Percentiles rank a stretch among this genome's conserved stretches.
Evolutionary conservation across 352 stramenopile genomes (phyloP).

Genomic region (Phytophthora aleatoria): DNA sequence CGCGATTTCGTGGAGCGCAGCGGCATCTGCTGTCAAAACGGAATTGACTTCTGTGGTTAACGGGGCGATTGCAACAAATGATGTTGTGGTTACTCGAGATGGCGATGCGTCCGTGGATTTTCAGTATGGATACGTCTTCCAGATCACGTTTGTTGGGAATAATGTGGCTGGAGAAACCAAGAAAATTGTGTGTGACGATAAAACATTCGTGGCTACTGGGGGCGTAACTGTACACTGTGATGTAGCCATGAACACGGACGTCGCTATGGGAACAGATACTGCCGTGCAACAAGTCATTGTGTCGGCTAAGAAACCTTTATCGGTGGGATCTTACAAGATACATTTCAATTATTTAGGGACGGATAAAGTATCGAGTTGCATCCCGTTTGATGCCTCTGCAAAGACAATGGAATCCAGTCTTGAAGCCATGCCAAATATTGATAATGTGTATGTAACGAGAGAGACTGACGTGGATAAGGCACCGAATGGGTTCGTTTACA

Average conservation of each 20-base stretch:
- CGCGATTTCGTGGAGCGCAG: constrained; percentile 52
- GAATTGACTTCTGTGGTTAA: constrained; percentile 37
- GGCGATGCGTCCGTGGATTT: constrained; percentile 62
- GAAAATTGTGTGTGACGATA: constrained; percentile 27
- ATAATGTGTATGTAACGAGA: constrained; percentile 71
- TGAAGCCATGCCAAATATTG: constrained; percentile 66
- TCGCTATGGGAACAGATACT: constrained; percentile 67
- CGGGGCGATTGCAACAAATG: constrained; percentile 36
- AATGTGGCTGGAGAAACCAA: constrained; percentile 66
- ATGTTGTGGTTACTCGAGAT: constrained; percentile 79
- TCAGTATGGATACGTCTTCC: constrained; percentile 70
- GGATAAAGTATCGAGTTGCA: constrained; percentile 46
- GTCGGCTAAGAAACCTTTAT: constrained; percentile 49
- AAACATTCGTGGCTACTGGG: constrained; percentile 47
- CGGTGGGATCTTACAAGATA: constrained; percentile 62
- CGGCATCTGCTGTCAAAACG: constrained; percentile 35
- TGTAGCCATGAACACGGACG: constrained; percentile 74
- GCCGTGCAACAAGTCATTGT: constrained; percentile 73
- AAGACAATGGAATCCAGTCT: constrained; percentile 59
- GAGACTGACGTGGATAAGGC: constrained; percentile 34
- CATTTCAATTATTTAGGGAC: constrained; percentile 47
- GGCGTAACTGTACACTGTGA: constrained; percentile 42
- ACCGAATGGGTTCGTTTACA: constrained; percentile 68
- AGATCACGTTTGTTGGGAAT: constrained; percentile 81
- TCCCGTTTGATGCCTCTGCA: constrained; percentile 67